These are phyloP conservation scores for Eimeria falciformis DNA, from an alignment of 169 alveolate species.

Conservation along the genomic window DNA sequence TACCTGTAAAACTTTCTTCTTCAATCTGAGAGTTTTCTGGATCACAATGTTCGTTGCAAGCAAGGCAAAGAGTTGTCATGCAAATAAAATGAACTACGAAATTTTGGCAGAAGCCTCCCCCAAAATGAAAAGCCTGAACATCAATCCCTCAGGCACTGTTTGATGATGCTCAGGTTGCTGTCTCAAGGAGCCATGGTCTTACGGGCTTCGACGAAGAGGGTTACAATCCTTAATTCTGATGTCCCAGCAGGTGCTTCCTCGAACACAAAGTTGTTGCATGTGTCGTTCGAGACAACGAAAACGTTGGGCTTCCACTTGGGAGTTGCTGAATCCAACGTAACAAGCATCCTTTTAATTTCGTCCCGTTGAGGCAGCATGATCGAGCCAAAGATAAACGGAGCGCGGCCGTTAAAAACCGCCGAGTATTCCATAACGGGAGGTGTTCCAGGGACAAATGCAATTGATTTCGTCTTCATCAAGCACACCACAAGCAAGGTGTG, in stretches of 20 bases:
- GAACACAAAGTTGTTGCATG: constrained; percentile 36
- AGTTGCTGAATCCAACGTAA: not conserved
- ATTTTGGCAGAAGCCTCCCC: too few relatives aligned
- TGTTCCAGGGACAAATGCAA: not conserved
- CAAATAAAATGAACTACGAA: too few relatives aligned
- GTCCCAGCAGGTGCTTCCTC: not conserved
- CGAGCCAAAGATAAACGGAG: constrained; percentile 55
- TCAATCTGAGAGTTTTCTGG: constrained; percentile 6
- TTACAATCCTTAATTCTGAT: not conserved
- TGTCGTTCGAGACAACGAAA: not conserved
- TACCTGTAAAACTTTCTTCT: constrained; percentile 43
- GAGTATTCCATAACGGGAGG: not conserved
- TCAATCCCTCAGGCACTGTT: too few relatives aligned
- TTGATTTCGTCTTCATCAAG: constrained; percentile 19
- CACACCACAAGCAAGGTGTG: not conserved
- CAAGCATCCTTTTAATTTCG: not conserved
- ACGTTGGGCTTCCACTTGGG: not conserved
- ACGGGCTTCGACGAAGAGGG: constrained; percentile 31
- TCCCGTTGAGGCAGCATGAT: not conserved
- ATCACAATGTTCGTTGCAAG: not conserved
- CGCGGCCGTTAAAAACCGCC: not conserved
- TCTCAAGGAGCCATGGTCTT: not conserved
- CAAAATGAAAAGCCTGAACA: too few relatives aligned
- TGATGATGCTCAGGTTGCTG: too few relatives aligned
- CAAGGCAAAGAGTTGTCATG: not conserved